A percentile compares a stretch with the other conserved stretches of the same genome.
Conservation (phyloP, 306 rosid species). For the Dalbergia oliveri region DNA sequence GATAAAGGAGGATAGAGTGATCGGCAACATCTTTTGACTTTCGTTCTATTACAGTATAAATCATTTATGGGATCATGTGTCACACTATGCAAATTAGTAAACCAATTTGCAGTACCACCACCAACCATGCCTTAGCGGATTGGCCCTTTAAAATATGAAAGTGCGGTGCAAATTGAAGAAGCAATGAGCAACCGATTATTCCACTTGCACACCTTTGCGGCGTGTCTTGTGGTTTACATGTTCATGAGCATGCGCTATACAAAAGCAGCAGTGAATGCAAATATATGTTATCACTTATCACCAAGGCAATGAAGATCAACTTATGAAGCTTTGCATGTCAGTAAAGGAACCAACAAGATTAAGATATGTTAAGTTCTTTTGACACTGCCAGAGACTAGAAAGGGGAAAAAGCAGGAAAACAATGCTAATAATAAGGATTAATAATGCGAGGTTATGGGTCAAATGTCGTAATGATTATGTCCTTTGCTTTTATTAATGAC, state of each 20-base stretch:
- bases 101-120: neutral
- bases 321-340: constrained; percentile 28
- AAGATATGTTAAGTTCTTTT: constrained; percentile 19
- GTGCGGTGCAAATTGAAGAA: neutral
- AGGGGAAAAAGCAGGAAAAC: neutral
- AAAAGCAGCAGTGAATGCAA: neutral
- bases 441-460: constrained; percentile 30
- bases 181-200: constrained; percentile 13
- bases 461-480: constrained; percentile 35
- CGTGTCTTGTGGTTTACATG: constrained; percentile 20
- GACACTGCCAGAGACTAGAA: neutral
- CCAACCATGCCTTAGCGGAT: neutral
- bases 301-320: neutral
- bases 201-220: constrained; percentile 30
- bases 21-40: neutral
- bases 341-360: constrained; percentile 18
- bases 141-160: neutral
- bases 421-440: constrained; percentile 4
- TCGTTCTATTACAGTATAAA: neutral
- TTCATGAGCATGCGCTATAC: constrained; percentile 32
- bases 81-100: neutral
- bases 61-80: constrained; percentile 1
- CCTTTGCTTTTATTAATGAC: constrained; percentile 26
- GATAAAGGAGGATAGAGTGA: neutral
- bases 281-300: constrained; percentile 4